These are phyloP conservation scores for Magnusiomyces ingens DNA, from an alignment of 1,139 yeast species.

Conservation along the genomic window DNA sequence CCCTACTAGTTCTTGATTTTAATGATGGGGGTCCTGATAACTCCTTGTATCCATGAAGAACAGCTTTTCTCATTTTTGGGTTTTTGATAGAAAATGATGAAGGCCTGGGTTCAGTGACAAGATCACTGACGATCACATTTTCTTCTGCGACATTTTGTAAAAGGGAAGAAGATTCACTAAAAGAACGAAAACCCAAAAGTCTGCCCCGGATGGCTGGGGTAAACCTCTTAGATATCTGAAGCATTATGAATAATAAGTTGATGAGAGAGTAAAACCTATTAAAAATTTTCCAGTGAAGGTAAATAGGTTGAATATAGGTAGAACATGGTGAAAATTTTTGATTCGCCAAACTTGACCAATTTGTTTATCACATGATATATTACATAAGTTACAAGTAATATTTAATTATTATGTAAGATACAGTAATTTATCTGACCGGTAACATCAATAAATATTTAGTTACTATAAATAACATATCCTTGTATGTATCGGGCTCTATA, in stretches of 20 bases:
- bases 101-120: constrained; percentile 6
- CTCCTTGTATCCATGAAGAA: constrained; percentile 32
- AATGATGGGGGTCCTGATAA: constrained; percentile 44
- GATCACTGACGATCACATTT: too few species aligned
- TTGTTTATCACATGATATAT: neutral
- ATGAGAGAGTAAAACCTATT: neutral
- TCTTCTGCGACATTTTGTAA: too few species aligned
- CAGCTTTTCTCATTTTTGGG: constrained; percentile 29
- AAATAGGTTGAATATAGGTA: neutral
- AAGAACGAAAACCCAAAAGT: too few species aligned
- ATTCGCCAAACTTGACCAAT: neutral
- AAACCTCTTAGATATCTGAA: too few species aligned
- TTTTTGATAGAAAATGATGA: constrained; percentile 26
- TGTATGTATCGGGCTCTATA: too few species aligned
- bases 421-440: too few species aligned
- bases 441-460: too few species aligned
- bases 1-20: constrained; percentile 38
- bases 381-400: neutral
- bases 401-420: too few species aligned
- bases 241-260: too few species aligned
- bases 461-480: too few species aligned
- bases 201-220: too few species aligned
- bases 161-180: too few species aligned
- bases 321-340: neutral
- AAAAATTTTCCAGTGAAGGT: neutral